These are phyloP conservation scores for Globisporangium cylindrosporum DNA, from an alignment of 352 stramenopile species.

Conservation along the genomic window DNA sequence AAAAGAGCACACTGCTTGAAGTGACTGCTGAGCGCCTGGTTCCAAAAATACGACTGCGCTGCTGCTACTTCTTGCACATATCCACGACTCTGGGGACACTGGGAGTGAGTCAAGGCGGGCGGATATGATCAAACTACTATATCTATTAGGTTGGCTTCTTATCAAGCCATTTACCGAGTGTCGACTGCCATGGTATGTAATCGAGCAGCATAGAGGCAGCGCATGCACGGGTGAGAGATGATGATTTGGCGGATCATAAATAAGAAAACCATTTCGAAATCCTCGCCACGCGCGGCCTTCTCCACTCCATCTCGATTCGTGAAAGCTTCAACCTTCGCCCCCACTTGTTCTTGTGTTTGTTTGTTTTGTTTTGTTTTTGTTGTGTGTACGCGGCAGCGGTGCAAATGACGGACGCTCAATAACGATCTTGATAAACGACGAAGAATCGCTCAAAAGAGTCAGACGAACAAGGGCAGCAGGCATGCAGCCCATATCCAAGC, in stretches of 20 bases:
- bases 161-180: conserved; percentile 1
- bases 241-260: conserved; percentile 14
- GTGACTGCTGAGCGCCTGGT: not conserved
- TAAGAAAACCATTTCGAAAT: conserved; percentile 15
- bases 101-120: not conserved
- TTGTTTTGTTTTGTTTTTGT: not conserved
- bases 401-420: not conserved
- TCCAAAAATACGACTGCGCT: not conserved
- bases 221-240: not conserved
- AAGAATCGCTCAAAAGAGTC: not conserved
- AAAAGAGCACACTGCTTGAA: not conserved
- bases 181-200: conserved; percentile 1
- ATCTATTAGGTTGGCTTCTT: conserved; percentile 13
- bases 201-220: not conserved
- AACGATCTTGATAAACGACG: conserved; percentile 3
- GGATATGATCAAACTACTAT: conserved; percentile 12
- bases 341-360: not conserved
- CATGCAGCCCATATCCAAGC: not conserved
- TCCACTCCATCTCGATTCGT: not conserved
- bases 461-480: not conserved
- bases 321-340: conserved; percentile 1
- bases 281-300: conserved; percentile 2
- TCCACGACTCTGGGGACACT: not conserved
- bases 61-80: not conserved
- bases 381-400: not conserved